These are phyloP conservation scores for Gomphus bonarii DNA, from an alignment of 1,284 basidiomycete genomes.

Conservation along the genomic window DNA sequence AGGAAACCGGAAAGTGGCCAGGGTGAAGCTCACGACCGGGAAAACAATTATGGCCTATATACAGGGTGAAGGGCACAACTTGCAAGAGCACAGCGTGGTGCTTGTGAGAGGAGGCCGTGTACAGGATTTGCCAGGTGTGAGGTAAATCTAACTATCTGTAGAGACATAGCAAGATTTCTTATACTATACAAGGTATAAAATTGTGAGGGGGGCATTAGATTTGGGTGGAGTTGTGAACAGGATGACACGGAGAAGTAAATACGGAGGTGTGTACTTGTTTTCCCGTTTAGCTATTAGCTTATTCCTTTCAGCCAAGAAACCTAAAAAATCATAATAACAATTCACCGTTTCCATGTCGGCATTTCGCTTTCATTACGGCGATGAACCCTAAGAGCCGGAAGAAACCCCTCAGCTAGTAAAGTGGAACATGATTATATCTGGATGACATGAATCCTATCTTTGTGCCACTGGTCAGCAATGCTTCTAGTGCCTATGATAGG, in stretches of 20 bases:
- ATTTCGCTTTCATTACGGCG: background rate
- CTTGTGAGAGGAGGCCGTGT: constrained; percentile 89
- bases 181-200: constrained; percentile 68
- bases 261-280: constrained; percentile 64
- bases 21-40: constrained; percentile 88
- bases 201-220: constrained; percentile 90
- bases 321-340: constrained; percentile 40
- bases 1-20: constrained; percentile 93
- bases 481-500: no score
- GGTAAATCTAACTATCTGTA: constrained; percentile 41
- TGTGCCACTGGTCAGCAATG: no score
- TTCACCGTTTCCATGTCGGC: background rate
- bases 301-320: constrained; percentile 66
- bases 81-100: constrained; percentile 97
- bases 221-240: constrained; percentile 86
- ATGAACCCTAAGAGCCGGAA: background rate
- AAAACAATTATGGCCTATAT: constrained; percentile 91
- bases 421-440: background rate
- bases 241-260: constrained; percentile 79
- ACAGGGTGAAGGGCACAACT: constrained; percentile 94
- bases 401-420: background rate
- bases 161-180: background rate
- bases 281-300: constrained; percentile 1
- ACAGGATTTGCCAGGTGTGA: constrained; percentile 95
- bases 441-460: no score